These are phyloP conservation scores for Acorus gramineus DNA, from an alignment of 106 monocot genomes.

Conservation along the genomic window DNA sequence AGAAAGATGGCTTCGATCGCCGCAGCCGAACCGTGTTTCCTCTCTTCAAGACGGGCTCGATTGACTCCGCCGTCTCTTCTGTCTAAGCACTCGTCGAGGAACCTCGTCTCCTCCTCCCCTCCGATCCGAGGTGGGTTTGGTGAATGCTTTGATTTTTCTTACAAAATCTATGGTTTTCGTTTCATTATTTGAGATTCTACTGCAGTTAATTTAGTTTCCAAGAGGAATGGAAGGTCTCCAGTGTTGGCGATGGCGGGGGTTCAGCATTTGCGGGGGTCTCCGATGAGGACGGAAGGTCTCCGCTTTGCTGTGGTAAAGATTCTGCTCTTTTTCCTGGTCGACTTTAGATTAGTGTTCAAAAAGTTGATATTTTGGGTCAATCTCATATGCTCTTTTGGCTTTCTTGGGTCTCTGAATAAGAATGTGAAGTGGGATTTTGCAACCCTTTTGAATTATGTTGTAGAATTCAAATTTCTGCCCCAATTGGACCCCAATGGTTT, in stretches of 20 bases:
- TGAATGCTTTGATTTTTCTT: neutral
- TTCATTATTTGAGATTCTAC: neutral
- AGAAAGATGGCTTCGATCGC: no score
- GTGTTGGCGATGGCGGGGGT: slow-evolving; percentile 3
- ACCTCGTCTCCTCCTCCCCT: slow-evolving; percentile 18
- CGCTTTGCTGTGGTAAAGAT: slow-evolving; percentile 29
- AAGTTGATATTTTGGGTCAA: neutral
- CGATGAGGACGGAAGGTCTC: slow-evolving; percentile 21
- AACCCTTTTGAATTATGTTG: no score
- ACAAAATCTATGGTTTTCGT: neutral
- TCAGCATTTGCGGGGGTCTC: slow-evolving; percentile 19
- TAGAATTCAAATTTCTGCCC: no score
- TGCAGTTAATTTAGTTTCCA: neutral
- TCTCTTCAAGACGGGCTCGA: no score
- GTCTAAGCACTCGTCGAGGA: neutral
- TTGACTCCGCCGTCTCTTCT: no score
- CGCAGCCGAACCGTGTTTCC: no score
- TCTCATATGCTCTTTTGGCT: neutral
- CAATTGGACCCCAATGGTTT: no score
- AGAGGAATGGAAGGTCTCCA: neutral
- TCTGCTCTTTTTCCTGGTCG: neutral
- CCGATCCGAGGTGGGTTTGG: slow-evolving; percentile 5
- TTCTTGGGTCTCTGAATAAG: no score
- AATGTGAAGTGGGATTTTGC: no score
- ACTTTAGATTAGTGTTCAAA: neutral